Conservation (phyloP, 768 basidiomycete species). For the Termitomyces sp. region DNA sequence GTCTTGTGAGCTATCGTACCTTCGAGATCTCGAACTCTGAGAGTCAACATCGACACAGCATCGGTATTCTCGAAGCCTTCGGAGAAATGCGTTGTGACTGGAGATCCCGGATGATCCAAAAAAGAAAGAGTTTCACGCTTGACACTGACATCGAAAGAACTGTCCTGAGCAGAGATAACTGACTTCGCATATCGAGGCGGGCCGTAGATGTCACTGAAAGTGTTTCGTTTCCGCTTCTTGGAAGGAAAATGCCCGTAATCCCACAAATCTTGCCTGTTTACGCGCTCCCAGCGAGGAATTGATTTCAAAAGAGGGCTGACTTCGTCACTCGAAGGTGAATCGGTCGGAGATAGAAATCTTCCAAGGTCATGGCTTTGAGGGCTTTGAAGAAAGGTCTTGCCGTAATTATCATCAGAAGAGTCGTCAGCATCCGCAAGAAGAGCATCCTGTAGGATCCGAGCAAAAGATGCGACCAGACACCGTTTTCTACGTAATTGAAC, state of each 20-base stretch:
- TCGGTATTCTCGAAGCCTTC: not conserved
- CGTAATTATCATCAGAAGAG: slow-evolving; percentile 13
- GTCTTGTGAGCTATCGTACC: slow-evolving; percentile 15
- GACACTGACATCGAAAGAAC: slow-evolving; percentile 16
- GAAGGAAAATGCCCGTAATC: slow-evolving; percentile 19
- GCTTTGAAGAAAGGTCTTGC: not conserved
- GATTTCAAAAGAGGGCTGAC: slow-evolving; percentile 1
- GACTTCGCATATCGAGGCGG: slow-evolving; percentile 12
- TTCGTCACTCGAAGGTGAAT: slow-evolving; percentile 13
- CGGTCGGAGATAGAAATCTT: not conserved
- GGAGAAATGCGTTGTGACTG: not conserved
- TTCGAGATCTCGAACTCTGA: slow-evolving; percentile 24
- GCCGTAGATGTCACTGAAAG: slow-evolving; percentile 17
- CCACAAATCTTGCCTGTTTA: slow-evolving; percentile 13
- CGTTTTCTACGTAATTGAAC: slow-evolving; percentile 7
- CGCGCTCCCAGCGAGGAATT: slow-evolving; percentile 17
- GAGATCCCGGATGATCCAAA: slow-evolving; percentile 7
- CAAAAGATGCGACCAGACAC: slow-evolving; percentile 25
- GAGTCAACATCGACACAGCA: slow-evolving; percentile 6
- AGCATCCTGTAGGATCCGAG: slow-evolving; percentile 24
- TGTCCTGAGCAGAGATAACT: not conserved
- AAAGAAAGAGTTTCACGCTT: slow-evolving; percentile 28
- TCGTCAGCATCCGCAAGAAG: slow-evolving; percentile 14
- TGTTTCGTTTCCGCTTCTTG: not conserved
- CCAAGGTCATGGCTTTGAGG: not conserved